Conservation (phyloP, 768 basidiomycete genomes). For the Calvatia gigantea region DNA sequence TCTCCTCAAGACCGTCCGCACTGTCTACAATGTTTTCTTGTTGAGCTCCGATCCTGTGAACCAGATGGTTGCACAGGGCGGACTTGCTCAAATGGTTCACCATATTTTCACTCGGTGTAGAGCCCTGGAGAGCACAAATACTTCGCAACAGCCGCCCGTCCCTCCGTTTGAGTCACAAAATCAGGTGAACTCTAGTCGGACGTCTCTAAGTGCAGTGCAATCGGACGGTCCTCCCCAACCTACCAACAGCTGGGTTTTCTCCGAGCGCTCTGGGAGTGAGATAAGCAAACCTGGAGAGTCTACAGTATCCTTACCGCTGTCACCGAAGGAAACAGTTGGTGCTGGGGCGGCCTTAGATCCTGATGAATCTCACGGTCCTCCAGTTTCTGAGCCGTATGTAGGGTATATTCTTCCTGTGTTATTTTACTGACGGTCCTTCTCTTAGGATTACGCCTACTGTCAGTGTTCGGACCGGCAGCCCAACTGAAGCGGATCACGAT, state of each 20-base stretch:
- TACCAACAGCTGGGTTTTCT: neutral
- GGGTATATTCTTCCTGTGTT: neutral
- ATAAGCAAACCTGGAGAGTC: constrained; percentile 1
- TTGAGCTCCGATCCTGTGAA: constrained; percentile 88
- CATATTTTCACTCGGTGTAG: constrained; percentile 89
- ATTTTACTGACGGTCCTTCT: constrained; percentile 10
- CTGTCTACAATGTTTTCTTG: constrained; percentile 97
- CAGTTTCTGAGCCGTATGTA: neutral
- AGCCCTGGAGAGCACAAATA: constrained; percentile 25
- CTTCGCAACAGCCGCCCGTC: neutral
- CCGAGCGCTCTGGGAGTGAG: neutral
- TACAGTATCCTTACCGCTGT: constrained; percentile 5
- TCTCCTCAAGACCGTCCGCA: constrained; percentile 91
- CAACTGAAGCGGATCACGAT: constrained; percentile 28
- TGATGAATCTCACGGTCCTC: neutral
- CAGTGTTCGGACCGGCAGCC: constrained; percentile 18
- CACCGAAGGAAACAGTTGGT: neutral
- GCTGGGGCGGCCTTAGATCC: neutral
- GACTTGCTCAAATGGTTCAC: constrained; percentile 96
- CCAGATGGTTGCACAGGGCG: constrained; percentile 97
- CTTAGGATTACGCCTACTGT: neutral
- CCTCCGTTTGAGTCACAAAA: neutral
- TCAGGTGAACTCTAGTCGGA: constrained; percentile 1
- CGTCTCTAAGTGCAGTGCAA: neutral
- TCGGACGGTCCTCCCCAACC: neutral